phyloP scores from a whole-genome alignment of 2,329 filamentous ascomycete genomes.

The Venturia aucupariae region DNA sequence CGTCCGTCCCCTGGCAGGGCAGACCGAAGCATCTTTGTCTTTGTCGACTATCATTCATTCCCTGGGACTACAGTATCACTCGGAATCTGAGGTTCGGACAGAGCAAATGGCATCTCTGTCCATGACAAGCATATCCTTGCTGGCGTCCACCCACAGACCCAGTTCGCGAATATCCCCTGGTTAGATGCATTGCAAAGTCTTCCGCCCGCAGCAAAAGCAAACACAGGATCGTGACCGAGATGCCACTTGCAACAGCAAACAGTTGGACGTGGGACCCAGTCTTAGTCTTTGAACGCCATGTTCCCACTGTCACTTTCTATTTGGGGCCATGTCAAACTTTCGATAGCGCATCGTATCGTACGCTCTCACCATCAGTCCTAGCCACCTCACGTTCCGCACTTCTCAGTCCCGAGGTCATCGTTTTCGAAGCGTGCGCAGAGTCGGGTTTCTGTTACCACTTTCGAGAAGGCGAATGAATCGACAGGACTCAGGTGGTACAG shows the following conservation, averaged over 20 bases:
- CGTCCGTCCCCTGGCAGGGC: background rate
- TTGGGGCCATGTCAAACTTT: background rate
- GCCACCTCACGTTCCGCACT: slow-evolving; percentile 3
- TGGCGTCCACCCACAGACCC: background rate
- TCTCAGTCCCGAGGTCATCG: background rate
- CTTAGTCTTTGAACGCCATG: background rate
- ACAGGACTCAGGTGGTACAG: background rate
- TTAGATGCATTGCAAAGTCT: background rate
- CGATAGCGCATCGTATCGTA: too few species aligned
- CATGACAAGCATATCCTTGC: background rate
- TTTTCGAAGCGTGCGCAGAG: background rate
- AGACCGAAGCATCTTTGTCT: background rate
- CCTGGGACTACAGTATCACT: background rate
- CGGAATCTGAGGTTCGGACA: background rate
- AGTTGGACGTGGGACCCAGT: background rate
- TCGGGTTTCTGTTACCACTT: background rate
- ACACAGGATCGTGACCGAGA: background rate
- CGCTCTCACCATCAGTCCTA: too few species aligned
- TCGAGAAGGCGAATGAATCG: background rate
- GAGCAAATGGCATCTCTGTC: too few species aligned
- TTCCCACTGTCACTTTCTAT: background rate
- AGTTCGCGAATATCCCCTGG: background rate
- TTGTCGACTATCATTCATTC: background rate
- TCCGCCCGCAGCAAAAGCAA: background rate
- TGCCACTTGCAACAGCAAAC: background rate